Evolutionary conservation across 495 filamentous ascomycete genomes (phyloP).

Genomic region (Penicillium egyptiacum): DNA sequence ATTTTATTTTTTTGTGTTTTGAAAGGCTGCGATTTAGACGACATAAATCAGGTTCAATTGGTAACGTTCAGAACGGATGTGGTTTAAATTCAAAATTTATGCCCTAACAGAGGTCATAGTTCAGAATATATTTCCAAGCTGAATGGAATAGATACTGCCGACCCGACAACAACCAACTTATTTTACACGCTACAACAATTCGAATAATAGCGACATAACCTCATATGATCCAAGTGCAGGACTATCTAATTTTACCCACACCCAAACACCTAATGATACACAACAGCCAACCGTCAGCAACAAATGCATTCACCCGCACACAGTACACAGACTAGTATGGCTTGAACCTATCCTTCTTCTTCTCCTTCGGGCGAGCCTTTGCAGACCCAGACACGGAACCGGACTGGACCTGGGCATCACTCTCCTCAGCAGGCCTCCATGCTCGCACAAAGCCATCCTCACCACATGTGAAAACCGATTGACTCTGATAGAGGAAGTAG

Average conservation of each 20-base stretch:
- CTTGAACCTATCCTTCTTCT: constrained; percentile 45
- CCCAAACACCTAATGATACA: constrained; percentile 25
- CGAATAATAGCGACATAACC: background rate
- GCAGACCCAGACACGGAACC: constrained; percentile 22
- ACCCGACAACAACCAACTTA: background rate
- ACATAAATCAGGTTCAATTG: background rate
- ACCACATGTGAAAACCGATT: constrained; percentile 71
- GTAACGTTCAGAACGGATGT: background rate
- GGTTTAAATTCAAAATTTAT: background rate
- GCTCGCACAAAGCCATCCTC: constrained; percentile 70
- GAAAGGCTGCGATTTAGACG: too few species aligned
- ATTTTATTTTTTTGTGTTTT: background rate
- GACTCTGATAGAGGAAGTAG: constrained; percentile 42
- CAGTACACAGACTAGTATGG: constrained; percentile 34
- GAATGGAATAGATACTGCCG: background rate
- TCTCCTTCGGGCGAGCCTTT: constrained; percentile 37
- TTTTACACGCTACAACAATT: background rate
- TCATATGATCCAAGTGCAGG: background rate
- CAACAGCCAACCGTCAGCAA: constrained; percentile 9
- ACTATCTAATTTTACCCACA: constrained; percentile 18
- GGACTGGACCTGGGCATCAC: constrained; percentile 21
- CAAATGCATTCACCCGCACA: constrained; percentile 13
- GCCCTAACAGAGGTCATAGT: background rate
- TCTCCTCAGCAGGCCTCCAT: constrained; percentile 37
- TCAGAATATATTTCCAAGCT: background rate